A percentile compares a stretch with the other conserved stretches of the same genome.
phyloP scores from a whole-genome alignment of 768 basidiomycete species.

The Lyophyllum atratum region DNA sequence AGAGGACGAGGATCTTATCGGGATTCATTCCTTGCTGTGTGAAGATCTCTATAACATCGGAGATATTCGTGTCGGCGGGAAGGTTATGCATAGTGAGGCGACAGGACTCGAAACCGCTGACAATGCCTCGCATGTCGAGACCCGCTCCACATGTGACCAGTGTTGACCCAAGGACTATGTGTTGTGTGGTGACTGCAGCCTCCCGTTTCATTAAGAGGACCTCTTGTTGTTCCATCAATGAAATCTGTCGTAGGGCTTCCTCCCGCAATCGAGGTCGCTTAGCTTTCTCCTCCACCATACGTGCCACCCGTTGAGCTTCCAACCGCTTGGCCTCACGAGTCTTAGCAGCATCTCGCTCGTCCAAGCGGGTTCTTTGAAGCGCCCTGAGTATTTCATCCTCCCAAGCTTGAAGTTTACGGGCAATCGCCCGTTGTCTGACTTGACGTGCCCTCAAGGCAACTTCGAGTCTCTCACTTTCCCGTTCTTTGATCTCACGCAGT shows the following conservation, averaged over 20 bases:
- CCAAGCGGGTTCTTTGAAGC: too few relatives aligned
- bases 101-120: constrained; percentile 56
- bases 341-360: too few relatives aligned
- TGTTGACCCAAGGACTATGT: constrained; percentile 45
- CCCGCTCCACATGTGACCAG: constrained; percentile 54
- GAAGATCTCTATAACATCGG: constrained; percentile 46
- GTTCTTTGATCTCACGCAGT: too few relatives aligned
- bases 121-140: constrained; percentile 40
- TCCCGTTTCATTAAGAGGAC: constrained; percentile 29
- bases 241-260: constrained; percentile 5
- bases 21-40: constrained; percentile 42
- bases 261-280: constrained; percentile 1
- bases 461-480: too few relatives aligned
- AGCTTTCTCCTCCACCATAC: constrained; percentile 15
- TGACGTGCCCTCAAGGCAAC: too few relatives aligned
- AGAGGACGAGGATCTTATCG: constrained; percentile 33
- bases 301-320: constrained; percentile 5
- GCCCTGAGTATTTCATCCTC: too few relatives aligned
- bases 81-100: constrained; percentile 47
- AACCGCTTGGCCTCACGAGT: neutral
- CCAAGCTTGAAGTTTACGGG: too few relatives aligned
- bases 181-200: constrained; percentile 41
- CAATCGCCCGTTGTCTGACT: too few relatives aligned
- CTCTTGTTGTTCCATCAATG: constrained; percentile 10
- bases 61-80: constrained; percentile 36